Conservation (phyloP, 345 rosid species). For the Eucalyptus regnans region DNA sequence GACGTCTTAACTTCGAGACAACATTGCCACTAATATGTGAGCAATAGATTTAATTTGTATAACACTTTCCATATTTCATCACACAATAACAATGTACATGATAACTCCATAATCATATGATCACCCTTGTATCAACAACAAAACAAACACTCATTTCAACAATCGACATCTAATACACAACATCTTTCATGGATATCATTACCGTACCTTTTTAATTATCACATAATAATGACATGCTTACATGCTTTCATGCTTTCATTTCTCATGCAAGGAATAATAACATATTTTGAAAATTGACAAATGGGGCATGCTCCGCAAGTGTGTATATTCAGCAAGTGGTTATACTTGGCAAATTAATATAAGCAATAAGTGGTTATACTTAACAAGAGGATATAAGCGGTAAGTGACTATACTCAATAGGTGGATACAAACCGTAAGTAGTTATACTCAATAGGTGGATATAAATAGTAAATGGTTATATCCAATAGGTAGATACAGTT, state of each 20-base stretch:
- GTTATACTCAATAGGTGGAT: neutral
- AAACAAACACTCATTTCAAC: neutral
- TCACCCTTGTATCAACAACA: neutral
- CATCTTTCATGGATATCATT: neutral
- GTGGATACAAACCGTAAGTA: neutral
- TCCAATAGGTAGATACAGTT: neutral
- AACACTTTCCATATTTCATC: neutral
- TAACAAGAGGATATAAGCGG: neutral
- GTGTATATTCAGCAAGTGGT: neutral
- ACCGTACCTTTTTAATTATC: neutral
- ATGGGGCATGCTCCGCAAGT: neutral
- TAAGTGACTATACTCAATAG: neutral
- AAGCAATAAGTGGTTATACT: neutral
- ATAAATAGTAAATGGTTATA: neutral
- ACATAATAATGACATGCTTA: neutral
- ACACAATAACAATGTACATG: neutral
- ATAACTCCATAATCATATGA: neutral
- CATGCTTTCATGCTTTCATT: neutral
- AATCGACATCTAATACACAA: neutral
- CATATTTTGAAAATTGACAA: neutral
- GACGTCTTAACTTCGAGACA: neutral
- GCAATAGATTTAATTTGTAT: neutral
- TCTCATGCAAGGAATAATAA: neutral
- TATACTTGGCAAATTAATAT: no score
- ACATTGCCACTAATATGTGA: neutral